phyloP scores from a whole-genome alignment of 1,284 basidiomycete species.

The Chondrostereum purpureum region DNA sequence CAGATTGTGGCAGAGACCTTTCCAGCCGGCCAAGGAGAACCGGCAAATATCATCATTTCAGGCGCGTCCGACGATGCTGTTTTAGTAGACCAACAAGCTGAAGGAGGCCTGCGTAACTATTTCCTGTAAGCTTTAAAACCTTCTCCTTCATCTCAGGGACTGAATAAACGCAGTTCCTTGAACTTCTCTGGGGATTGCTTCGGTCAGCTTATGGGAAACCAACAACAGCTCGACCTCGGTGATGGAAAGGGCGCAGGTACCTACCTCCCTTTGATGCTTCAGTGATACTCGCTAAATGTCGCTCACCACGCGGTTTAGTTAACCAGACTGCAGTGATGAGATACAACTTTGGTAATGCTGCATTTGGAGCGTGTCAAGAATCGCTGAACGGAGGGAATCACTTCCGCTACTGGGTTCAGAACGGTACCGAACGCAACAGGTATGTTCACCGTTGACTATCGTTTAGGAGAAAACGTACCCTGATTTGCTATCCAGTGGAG shows the following conservation, averaged over 20 bases:
- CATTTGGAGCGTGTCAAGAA: conserved; percentile 78
- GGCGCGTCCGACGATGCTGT: conserved; percentile 71
- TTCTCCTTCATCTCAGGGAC: background rate
- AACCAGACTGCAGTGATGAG: conserved; percentile 77
- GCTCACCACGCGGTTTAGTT: conserved; percentile 32
- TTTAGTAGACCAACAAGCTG: conserved; percentile 50
- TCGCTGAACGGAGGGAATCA: conserved; percentile 87
- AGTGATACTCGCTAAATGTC: background rate
- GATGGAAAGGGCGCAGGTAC: conserved; percentile 71
- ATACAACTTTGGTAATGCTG: conserved; percentile 73
- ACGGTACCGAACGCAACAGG: conserved; percentile 56
- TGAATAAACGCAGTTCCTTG: conserved; percentile 28
- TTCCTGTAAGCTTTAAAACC: conserved; percentile 31
- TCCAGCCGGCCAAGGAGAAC: conserved; percentile 79
- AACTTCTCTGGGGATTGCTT: conserved; percentile 77
- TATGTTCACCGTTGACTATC: conserved; percentile 22
- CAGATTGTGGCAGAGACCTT: conserved; percentile 52
- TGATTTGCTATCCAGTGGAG: conserved; percentile 40
- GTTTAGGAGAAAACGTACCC: too few species aligned
- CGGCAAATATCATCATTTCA: conserved; percentile 85
- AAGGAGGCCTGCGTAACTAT: conserved; percentile 81
- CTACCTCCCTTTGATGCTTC: conserved; percentile 18
- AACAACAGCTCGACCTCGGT: conserved; percentile 77
- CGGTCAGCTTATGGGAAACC: conserved; percentile 67
- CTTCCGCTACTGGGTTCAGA: conserved; percentile 86